These are phyloP conservation scores for Globisporangium paroecandrum DNA, from an alignment of 352 stramenopile species.

Conservation along the genomic window DNA sequence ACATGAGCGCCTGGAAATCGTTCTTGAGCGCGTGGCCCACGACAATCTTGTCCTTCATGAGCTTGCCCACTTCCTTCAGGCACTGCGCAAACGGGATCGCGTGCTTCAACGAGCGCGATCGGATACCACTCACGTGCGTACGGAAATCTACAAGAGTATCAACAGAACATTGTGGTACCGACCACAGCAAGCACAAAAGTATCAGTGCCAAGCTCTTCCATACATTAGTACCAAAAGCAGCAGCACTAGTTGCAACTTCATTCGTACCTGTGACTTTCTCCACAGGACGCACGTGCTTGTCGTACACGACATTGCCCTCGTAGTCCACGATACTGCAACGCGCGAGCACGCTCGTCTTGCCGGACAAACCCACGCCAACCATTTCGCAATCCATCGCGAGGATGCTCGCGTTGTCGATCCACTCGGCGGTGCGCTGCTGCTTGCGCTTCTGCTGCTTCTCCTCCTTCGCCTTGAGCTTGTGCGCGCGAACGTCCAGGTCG, in stretches of 20 bases:
- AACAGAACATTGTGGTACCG: background rate
- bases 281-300: slow-evolving; percentile 77
- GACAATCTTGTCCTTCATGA: slow-evolving; percentile 79
- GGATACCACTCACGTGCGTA: slow-evolving; percentile 84
- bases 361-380: slow-evolving; percentile 76
- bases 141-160: slow-evolving; percentile 51
- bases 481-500: slow-evolving; percentile 31
- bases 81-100: slow-evolving; percentile 80
- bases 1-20: slow-evolving; percentile 87
- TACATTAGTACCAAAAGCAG: background rate
- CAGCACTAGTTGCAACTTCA: background rate
- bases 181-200: background rate
- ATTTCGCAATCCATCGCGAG: slow-evolving; percentile 90
- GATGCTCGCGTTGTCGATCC: slow-evolving; percentile 76
- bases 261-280: slow-evolving; percentile 73
- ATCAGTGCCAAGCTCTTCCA: background rate
- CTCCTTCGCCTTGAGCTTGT: slow-evolving; percentile 47
- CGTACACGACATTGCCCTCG: slow-evolving; percentile 78
- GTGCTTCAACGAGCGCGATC: slow-evolving; percentile 58
- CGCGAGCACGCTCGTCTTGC: slow-evolving; percentile 75
- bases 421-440: slow-evolving; percentile 52
- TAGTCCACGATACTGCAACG: slow-evolving; percentile 89
- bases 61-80: slow-evolving; percentile 76
- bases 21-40: slow-evolving; percentile 83
- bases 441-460: slow-evolving; percentile 46